Evolutionary conservation across 164 flowering plant genomes (phyloP), one percentile per base, ranked within the genome.

Genomic region (Sextonia rubra): DNA sequence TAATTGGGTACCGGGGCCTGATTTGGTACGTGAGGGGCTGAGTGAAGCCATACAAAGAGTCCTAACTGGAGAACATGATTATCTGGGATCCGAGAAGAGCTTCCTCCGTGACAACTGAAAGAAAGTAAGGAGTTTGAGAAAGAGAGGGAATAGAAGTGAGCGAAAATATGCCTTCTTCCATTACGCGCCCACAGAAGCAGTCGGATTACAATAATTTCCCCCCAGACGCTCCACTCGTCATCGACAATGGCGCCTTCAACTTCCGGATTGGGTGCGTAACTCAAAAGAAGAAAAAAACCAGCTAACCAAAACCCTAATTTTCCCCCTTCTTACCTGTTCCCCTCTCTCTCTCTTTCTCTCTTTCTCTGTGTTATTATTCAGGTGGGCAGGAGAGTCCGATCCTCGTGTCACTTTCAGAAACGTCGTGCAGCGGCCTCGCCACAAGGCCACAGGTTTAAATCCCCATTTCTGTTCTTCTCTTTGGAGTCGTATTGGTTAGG

Each of bases 371-470:
- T 29, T 60, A 48, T 27, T 6, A 44, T 47, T 7, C 70, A 81
- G 83, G 61, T 81, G 83, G 83, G 83, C 83, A 0, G 81, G 83
- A 24, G 83, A 81, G 70, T 71, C 79, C 2, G 71, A 81, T 68
- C 83, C 83, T 3, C 81, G 83, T 3, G 12, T 78, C 24, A 65
- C 75, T 26, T 81, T 81, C 64, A 78, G 81, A 37, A 81, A 81
- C 27, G 79, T 78, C 15, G 77, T 78, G 44, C 81, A 76, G 66
- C 71, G 81, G 44, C 83, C 83, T 30, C 81, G 81, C 26, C 83
- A 81, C 77, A 81, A 81, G 69, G 75, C 81, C 3, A 78, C 83
- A 4, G 81, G 83, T 81, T 55, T 62, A 11, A 4, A 8, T 23
- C n/a, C 22, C 24, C 52, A n/a, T n/a, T n/a, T n/a, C n/a, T n/a